Evolutionary conservation across 257 asterid genomes (phyloP), one percentile per base, ranked within the genome.

Genomic region (Hygrophila difformis): DNA sequence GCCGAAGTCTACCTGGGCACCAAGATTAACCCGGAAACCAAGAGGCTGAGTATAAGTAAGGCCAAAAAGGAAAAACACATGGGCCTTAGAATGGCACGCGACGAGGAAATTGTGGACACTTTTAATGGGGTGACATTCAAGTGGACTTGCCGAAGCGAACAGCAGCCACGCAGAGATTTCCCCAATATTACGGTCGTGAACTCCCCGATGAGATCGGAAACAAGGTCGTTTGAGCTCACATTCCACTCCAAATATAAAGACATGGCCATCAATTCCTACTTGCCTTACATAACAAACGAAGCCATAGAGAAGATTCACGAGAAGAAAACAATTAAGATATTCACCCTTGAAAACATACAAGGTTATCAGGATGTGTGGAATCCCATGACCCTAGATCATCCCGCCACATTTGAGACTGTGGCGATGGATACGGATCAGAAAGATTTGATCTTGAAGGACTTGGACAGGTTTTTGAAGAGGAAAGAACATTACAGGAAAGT

Each of bases 11-110:
- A 73, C 33, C 56, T 82, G n/a, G 81, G 82, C 51, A 36, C 65
- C 12, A 82, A 57, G 49, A 1, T 65, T 51, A 56, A 72, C 55
- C 74, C 87, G 4, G 26, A 42, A 31, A 61, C 76, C 0, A 66
- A 79, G 0, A 70, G 79, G 14, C 56, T 76, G 43, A 82, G 72
- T 47, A 50, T 82, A 65, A 73, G 83, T 78, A 66, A 67, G 59
- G 68, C 67, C 6, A 76, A 62, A 1, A 74, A 71, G 31, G 84
- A 67, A 21, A 72, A 76, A 6, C 51, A 59, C 44, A 49, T 59
- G 63, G 71, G 33, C 38, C 23, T 74, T 34, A 46, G 63, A 5
- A 48, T 71, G 72, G 94, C 71, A 9, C 73, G 54, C 15, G 63
- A 54, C 21, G 76, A 79, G 48, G 71, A 75, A 42, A 8, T 74